Evolutionary conservation across 352 stramenopile species (phyloP), one percentile per base, ranked within the genome.

Genomic region (Phytophthora cactorum): DNA sequence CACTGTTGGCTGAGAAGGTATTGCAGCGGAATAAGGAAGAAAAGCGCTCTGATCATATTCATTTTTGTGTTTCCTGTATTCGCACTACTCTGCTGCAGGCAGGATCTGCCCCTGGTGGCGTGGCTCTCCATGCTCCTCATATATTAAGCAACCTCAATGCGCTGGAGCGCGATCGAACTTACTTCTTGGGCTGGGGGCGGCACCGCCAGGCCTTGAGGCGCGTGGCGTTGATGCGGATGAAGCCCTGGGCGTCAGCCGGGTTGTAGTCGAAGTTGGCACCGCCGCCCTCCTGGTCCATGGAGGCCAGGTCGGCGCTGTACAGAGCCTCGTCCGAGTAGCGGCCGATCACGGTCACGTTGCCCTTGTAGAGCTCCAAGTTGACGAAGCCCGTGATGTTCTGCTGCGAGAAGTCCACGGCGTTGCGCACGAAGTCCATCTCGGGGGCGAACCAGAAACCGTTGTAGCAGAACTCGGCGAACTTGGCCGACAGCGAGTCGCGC

Each of bases 381-480:
- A 99, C 97, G 45, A 90, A 78, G 51, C 97, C 97, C 39, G 92
- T 97, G 34, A 99, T 89, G 84, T 98, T 95, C 60, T 94, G 85
- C 81, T 99, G 97, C 39, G 86, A 91, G 66, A 93, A 99, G 62
- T 98, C 79, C 49, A 99, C 96, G 15, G 91, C 89, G 77, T 99
- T 76, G 70, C 95, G 93, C 71, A 99, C 94, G 47, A 99, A 94
- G 64, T 99, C 97, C 97, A 99, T 99, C 83, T 99, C 97, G 4
- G 97, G 97, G n/a, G 97, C 95, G 73, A 99, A 99, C 97, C 97
- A 99, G 80, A 99, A 99, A 57, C 97, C 97, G 76, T 99, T 99
- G 96, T 99, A 99, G 79, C 94, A 98, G 47, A 98, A 96, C 75
- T 98, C 91, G 58, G 97, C 89, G 70, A 99, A 99, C 85, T 99